Base-by-base conservation (phyloP, 257 asterid genomes). In the Salvia splendens region DNA sequence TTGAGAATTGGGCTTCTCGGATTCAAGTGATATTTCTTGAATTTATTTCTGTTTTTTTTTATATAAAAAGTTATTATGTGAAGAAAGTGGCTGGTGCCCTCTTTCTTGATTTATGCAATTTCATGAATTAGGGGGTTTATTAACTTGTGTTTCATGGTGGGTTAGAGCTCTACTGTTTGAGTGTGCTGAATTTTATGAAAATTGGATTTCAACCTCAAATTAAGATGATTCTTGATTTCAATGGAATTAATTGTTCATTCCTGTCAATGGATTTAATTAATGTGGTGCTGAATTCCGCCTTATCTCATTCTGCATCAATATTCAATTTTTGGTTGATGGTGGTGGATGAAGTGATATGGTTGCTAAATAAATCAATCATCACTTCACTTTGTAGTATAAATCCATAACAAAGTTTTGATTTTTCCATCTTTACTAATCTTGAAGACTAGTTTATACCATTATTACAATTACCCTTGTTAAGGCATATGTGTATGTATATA, bases 61-160 rank as follows among this genome's bases (percentile, higher is more conserved):
- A 6, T 15, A 24, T 1, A 24, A 24, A 24, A 24, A 24, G 2
- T 24, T 24, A 24, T 9, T 57, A 58, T 20, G 3, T n/a, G n/a
- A 28, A 30, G 30, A 33, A 50, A 59, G 51, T 49, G 56, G 47
- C 10, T 32, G 61, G 51, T 38, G 55, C 40, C 3, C 49, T 17
- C 3, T 35, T 28, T 65, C 40, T 58, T 59, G 58, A 43, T 73
- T 24, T 24, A 24, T 51, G 64, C 60, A n/a, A 36, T 64, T 53
- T 42, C 45, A 30, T 32, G 36, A 56, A 20, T 61, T 51, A 2
- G 9, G 67, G 17, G 61, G 30, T 36, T 5, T 20, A 0, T 5
- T 4, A n/a, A 6, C 33, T 16, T 11, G 9, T 7, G 4, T 15
- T 50, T 12, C 32, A 17, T 51, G 35, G 57, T 51, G 35, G 43